Evolutionary conservation across 179 eudicot genomes (phyloP), one percentile per base, ranked within the genome.

Genomic region (Beta lomatogona): DNA sequence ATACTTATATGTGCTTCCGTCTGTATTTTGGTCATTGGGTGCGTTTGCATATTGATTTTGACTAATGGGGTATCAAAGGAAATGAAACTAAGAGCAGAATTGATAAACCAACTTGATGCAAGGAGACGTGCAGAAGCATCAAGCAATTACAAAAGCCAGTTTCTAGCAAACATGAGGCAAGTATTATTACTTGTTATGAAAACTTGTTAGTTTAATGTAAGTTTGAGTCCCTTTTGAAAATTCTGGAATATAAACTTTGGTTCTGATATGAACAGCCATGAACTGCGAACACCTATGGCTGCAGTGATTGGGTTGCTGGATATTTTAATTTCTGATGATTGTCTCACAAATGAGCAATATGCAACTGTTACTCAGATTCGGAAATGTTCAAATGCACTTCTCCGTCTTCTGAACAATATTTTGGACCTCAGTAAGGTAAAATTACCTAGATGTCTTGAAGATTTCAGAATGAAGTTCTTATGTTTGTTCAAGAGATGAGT

Each of bases 51-150:
- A 76, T 88, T 96, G 78, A 85, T 96, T 82, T 85, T 96, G 84
- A 96, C 99, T 60, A 94, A 90, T 78, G 99, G 99, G 81, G 99
- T 96, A 44, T 96, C 99, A 7, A 94, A 96, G 90, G 99, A 96
- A 86, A 96, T 96, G 98, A 94, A 93, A 75, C 93, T 96, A 77
- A 83, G 99, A 85, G 99, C 98, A 75, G 99, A 87, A 82, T 81
- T 96, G 75, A 96, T 96, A 48, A 91, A 91, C 86, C 97, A 96
- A 73, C 88, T 96, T 67, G 99, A 96, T 82, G 99, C 99, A 46
- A 90, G 98, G 85, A 88, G 98, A 82, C 93, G 92, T 50, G 99
- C 99, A 9, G 99, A 96, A 86, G 98, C 98, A 73, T 96, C 99
- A 59, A 96, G 96, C 91, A 96, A 96, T 88, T 96, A 92, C 82